phyloP scores from a whole-genome alignment of 2,329 filamentous ascomycete species.

The Colletotrichum cordylinicola region DNA sequence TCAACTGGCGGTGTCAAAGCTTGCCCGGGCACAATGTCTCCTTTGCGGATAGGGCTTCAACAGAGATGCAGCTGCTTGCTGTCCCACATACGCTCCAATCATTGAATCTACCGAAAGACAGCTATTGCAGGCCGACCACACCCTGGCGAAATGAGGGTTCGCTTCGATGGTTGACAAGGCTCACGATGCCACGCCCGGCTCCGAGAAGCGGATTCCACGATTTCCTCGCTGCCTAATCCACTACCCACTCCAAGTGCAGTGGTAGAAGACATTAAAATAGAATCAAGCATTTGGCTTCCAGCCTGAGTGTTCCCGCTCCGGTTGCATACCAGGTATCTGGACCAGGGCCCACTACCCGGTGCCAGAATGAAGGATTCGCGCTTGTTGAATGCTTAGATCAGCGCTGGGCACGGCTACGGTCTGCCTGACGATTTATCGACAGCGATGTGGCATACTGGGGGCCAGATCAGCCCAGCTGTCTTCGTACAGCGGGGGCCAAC shows the following conservation, averaged over 20 bases:
- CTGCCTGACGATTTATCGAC: not conserved
- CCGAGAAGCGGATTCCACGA: not conserved
- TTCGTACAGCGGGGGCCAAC: slow-evolving; percentile 1
- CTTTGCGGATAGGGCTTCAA: not conserved
- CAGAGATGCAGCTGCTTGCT: not conserved
- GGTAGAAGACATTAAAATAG: slow-evolving; percentile 13
- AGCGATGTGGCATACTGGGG: not conserved
- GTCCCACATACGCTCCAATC: not conserved
- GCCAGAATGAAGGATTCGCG: not conserved
- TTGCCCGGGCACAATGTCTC: not conserved
- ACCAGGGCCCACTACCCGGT: not conserved
- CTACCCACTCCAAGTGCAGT: not conserved
- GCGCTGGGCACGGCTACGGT: not conserved
- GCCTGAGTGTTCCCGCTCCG: not conserved
- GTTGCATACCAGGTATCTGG: not conserved
- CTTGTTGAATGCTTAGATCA: not conserved
- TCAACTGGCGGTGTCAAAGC: not conserved
- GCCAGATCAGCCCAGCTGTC: not conserved
- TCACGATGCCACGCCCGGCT: not conserved
- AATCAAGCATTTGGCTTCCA: not conserved
- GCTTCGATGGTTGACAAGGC: not conserved
- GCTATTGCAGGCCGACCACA: not conserved
- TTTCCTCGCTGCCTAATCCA: not conserved
- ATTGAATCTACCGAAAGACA: not conserved
- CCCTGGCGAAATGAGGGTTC: not conserved